A percentile compares a stretch with the other conserved stretches of the same genome.
Evolutionary conservation across 2,329 filamentous ascomycete genomes (phyloP).

Genomic region (Ramichloridium luteum): DNA sequence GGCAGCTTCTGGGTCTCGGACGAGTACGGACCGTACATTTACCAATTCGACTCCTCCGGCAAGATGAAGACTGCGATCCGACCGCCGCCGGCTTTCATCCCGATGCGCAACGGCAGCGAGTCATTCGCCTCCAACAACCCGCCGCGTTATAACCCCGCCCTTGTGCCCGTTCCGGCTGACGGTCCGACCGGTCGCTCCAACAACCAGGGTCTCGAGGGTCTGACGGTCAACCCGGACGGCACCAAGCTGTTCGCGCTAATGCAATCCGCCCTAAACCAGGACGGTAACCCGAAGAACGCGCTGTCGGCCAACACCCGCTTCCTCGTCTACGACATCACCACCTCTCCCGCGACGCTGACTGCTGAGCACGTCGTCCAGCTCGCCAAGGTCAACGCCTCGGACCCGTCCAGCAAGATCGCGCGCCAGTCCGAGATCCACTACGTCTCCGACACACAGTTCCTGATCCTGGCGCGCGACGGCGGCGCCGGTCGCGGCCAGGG

Average conservation of each 20-base stretch:
- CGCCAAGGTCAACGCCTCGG: constrained; percentile 34
- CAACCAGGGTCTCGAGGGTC: constrained; percentile 64
- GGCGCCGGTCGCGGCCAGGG: constrained; percentile 46
- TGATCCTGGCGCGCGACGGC: constrained; percentile 54
- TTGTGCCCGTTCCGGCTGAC: constrained; percentile 41
- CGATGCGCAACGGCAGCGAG: constrained; percentile 47
- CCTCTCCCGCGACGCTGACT: constrained; percentile 28
- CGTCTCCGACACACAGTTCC: constrained; percentile 50
- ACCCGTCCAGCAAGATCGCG: constrained; percentile 42
- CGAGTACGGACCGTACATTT: constrained; percentile 60
- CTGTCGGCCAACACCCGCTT: constrained; percentile 48
- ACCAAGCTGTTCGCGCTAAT: constrained; percentile 52
- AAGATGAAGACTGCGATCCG: constrained; percentile 51
- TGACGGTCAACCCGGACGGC: constrained; percentile 51
- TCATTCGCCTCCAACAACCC: constrained; percentile 54
- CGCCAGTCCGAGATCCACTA: constrained; percentile 58
- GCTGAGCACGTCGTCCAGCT: constrained; percentile 56
- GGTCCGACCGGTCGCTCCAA: constrained; percentile 53
- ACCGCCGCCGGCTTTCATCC: constrained; percentile 53
- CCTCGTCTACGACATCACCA: constrained; percentile 50
- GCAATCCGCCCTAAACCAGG: constrained; percentile 52
- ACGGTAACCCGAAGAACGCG: constrained; percentile 45
- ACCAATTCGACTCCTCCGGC: constrained; percentile 48
- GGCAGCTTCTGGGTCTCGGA: constrained; percentile 57
- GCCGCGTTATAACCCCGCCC: constrained; percentile 44